phyloP scores from a whole-genome alignment of 2,329 filamentous ascomycete genomes.

The Coleophoma crateriformis region DNA sequence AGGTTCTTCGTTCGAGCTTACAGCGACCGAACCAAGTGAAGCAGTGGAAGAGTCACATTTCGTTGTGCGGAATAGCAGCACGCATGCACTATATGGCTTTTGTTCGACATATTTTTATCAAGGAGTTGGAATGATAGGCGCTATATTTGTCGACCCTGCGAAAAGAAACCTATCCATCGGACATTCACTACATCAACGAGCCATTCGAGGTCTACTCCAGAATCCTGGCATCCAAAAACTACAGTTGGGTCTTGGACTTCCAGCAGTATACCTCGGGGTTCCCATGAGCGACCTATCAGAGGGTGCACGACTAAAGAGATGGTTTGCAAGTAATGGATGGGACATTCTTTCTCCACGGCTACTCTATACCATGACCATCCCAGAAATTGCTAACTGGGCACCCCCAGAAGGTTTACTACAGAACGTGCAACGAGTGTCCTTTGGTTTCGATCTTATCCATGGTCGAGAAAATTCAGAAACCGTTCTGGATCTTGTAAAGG shows the following conservation, averaged over 20 bases:
- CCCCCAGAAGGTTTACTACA: conserved; percentile 57
- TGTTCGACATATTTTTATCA: conserved; percentile 81
- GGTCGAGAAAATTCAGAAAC: conserved; percentile 53
- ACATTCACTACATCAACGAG: conserved; percentile 80
- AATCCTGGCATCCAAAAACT: conserved; percentile 70
- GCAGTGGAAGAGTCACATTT: conserved; percentile 79
- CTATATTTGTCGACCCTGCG: conserved; percentile 82
- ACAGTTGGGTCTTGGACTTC: conserved; percentile 75
- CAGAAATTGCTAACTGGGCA: conserved; percentile 52
- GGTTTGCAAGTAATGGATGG: conserved; percentile 91
- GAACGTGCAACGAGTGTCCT: conserved; percentile 43
- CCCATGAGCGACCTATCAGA: conserved; percentile 56
- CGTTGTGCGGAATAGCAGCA: conserved; percentile 90
- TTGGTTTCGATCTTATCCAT: conserved; percentile 61
- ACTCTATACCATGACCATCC: conserved; percentile 58
- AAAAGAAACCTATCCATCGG: conserved; percentile 88
- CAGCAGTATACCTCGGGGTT: conserved; percentile 82
- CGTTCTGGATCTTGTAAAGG: conserved; percentile 60
- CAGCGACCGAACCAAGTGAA: conserved; percentile 36
- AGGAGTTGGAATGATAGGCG: conserved; percentile 64
- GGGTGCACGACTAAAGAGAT: conserved; percentile 48
- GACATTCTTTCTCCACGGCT: conserved; percentile 61
- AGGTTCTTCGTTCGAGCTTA: conserved; percentile 71
- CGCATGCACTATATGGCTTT: conserved; percentile 85
- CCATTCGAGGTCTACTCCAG: conserved; percentile 73